Base-by-base conservation (phyloP, 1,284 basidiomycete species). In the Melampsora americana region DNA sequence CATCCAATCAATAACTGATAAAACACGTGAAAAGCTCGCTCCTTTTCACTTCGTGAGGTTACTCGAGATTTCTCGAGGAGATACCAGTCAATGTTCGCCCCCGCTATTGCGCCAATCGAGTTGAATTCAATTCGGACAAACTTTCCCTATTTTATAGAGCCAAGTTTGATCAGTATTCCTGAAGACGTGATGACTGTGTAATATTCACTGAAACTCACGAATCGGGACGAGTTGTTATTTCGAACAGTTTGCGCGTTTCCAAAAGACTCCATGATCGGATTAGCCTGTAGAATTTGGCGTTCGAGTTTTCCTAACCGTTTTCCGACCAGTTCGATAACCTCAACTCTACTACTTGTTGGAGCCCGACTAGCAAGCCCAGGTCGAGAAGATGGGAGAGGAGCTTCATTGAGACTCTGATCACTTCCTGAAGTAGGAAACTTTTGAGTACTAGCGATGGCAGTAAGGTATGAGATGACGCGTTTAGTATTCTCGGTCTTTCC, bases 401-500 rank as follows among this genome's bases (percentile, higher is more conserved):
- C 61, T 61, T 82, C 82, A 50, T 80, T 76, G 1, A 81, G 35
- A 60, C 67, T 69, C 39, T 69, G 62, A 30, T 69, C 66, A 53
- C 73, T 75, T 32, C 73, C 73, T 1, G 86, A 84, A 28, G 84
- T 78, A n/a, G 87, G 86, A 23, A 84, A 84, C 79, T 91, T 88
- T 4, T 87, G 86, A 81, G 93, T 92, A 20, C 92, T 90, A 3
- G 96, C 96, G 79, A 98, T 97, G 12, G 96, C 93, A 0, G 96
- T 95, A 44, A 99, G 89, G 84, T 99, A 99, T 83, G 99, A 96
- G 77, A 99, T 99, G 81, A 99, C 95, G 82, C 98, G 98, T 87
- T 99, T 99, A 18, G 96, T 99, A 84, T 95, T 99, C 83, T 99
- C 96, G 0, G 96, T 99, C 86, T 99, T 99, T 62, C 96, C 96